These are phyloP conservation scores for Cladobotryum mycophilum DNA, from an alignment of 2,329 filamentous ascomycete species.

Conservation along the genomic window DNA sequence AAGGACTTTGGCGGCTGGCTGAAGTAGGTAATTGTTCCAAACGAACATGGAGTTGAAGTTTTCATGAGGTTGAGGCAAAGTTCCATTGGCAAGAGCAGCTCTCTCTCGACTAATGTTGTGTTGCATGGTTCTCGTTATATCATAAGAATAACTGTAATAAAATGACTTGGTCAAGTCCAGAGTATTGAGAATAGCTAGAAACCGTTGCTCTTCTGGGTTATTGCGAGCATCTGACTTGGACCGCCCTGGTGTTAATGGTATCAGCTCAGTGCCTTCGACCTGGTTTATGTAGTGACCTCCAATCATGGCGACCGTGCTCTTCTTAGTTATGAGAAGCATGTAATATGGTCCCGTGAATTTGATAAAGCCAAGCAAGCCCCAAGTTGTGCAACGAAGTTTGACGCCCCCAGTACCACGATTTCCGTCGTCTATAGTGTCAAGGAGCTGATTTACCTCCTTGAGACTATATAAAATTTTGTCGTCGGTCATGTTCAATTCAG, in stretches of 20 bases:
- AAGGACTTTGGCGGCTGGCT: slow-evolving; percentile 63
- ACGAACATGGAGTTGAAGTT: slow-evolving; percentile 95
- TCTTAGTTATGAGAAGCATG: slow-evolving; percentile 93
- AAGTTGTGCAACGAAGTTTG: slow-evolving; percentile 81
- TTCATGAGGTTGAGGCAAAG: slow-evolving; percentile 49
- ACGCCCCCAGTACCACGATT: slow-evolving; percentile 87
- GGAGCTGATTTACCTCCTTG: slow-evolving; percentile 84
- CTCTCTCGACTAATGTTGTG: slow-evolving; percentile 84
- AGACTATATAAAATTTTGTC: slow-evolving; percentile 93
- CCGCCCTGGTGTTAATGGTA: slow-evolving; percentile 74
- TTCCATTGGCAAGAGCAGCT: slow-evolving; percentile 59
- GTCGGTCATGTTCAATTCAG: slow-evolving; percentile 76
- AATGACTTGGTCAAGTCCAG: slow-evolving; percentile 87
- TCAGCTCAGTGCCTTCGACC: slow-evolving; percentile 85
- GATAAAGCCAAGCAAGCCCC: slow-evolving; percentile 93
- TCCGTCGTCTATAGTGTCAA: slow-evolving; percentile 91
- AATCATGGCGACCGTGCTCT: slow-evolving; percentile 91
- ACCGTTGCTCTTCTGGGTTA: slow-evolving; percentile 74
- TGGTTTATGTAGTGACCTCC: slow-evolving; percentile 96
- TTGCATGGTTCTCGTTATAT: slow-evolving; percentile 87
- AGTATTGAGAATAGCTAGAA: slow-evolving; percentile 82
- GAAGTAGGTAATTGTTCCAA: slow-evolving; percentile 88
- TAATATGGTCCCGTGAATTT: slow-evolving; percentile 94
- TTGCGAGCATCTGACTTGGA: slow-evolving; percentile 73
- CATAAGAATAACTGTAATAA: slow-evolving; percentile 98